Evolutionary conservation across 371 early-diverging fungal genomes (phyloP).

Genomic region (Mortierella sp.): DNA sequence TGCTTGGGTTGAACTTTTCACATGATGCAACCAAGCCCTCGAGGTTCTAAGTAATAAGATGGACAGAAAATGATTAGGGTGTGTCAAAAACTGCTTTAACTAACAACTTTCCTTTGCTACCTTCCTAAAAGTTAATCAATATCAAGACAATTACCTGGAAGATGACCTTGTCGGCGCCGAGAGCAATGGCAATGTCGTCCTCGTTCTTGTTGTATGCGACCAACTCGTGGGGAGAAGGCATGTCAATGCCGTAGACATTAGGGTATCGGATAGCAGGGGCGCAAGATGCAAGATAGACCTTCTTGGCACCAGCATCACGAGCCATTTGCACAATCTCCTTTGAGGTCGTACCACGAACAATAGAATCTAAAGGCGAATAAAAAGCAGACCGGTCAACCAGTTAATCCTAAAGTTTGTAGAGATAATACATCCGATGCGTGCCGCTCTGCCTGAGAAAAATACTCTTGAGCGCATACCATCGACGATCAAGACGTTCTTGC

Average conservation of each 20-base stretch:
- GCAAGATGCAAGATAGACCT: conserved; percentile 98
- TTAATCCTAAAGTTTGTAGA: too few species aligned
- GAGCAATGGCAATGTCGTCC: conserved; percentile 85
- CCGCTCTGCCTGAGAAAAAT: background rate
- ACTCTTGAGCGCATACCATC: conserved; percentile 75
- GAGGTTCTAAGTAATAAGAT: conserved; percentile 62
- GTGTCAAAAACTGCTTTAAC: background rate
- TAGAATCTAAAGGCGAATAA: conserved; percentile 76
- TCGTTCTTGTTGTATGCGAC: conserved; percentile 88
- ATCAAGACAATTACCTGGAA: conserved; percentile 71
- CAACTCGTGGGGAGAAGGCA: conserved; percentile 95
- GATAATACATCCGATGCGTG: too few species aligned
- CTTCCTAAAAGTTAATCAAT: too few species aligned
- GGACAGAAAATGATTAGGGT: background rate
- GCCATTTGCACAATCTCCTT: conserved; percentile 99
- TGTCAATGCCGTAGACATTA: conserved; percentile 99
- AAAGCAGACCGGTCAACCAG: background rate
- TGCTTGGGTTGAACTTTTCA: conserved; percentile 84
- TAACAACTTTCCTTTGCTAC: too few species aligned
- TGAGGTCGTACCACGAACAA: conserved; percentile 98
- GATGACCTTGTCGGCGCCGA: conserved; percentile 96
- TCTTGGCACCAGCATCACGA: conserved; percentile 96
- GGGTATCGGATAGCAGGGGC: conserved; percentile 95
- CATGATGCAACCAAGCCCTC: conserved; percentile 87
- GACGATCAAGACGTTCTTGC: conserved; percentile 95